Conservation (phyloP, 2,329 filamentous ascomycete species). For the Claviceps purpurea region DNA sequence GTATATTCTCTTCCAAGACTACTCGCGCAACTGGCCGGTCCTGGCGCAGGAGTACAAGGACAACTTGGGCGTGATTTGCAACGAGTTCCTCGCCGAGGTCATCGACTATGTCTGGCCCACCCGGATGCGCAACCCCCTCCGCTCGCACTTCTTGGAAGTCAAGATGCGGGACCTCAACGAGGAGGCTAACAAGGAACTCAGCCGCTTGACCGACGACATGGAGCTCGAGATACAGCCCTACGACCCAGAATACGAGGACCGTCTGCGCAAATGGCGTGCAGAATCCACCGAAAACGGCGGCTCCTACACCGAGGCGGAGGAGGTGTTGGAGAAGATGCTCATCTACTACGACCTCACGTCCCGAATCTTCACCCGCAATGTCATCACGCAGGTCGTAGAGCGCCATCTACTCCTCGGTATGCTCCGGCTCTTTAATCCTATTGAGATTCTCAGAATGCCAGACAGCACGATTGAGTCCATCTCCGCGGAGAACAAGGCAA, state of each 20-base stretch:
- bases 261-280: conserved; percentile 32
- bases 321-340: conserved; percentile 42
- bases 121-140: conserved; percentile 37
- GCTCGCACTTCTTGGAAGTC: conserved; percentile 33
- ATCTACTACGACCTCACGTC: conserved; percentile 41
- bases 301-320: conserved; percentile 35
- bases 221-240: conserved; percentile 39
- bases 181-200: conserved; percentile 32
- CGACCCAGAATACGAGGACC: conserved; percentile 39
- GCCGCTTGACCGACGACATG: conserved; percentile 34
- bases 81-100: conserved; percentile 38
- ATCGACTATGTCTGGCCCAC: conserved; percentile 36
- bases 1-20: conserved; percentile 41
- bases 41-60: conserved; percentile 40
- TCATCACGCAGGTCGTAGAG: conserved; percentile 39
- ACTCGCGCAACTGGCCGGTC: conserved; percentile 38
- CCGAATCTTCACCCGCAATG: conserved; percentile 37
- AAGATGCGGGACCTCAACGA: conserved; percentile 34
- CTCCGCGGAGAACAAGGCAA: conserved; percentile 39
- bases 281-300: conserved; percentile 29
- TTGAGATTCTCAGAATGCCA: conserved; percentile 35
- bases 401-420: conserved; percentile 37
- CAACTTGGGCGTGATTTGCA: conserved; percentile 39
- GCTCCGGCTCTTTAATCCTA: conserved; percentile 37
- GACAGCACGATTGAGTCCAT: conserved; percentile 33